A percentile compares a stretch with the other conserved stretches of the same genome.
These are phyloP conservation scores for Erysimum cheiranthoides DNA, from an alignment of 345 rosid genomes.

Conservation along the genomic window DNA sequence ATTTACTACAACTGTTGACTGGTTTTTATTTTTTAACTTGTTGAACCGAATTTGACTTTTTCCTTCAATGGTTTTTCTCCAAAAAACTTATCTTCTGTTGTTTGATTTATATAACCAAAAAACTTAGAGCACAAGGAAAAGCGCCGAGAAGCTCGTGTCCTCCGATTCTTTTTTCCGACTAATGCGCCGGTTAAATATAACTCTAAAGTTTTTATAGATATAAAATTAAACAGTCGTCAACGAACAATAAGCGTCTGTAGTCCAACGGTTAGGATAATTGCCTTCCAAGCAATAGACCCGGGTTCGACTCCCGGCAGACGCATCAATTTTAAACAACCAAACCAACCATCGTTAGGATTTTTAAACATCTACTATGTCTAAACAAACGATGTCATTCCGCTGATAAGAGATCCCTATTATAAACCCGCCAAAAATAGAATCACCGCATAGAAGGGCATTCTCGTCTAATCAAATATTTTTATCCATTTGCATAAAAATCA, in stretches of 20 bases:
- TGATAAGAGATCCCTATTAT: not conserved
- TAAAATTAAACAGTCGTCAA: rapidly evolving
- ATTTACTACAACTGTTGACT: not conserved
- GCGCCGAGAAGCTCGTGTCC: too few relatives aligned
- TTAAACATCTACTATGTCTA: not conserved
- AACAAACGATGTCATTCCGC: not conserved
- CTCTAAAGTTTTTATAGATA: not conserved
- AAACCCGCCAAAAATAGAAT: conserved; percentile 29
- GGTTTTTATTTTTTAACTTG: not conserved
- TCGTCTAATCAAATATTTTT: conserved; percentile 22
- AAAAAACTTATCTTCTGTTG: not conserved
- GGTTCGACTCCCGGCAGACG: conserved; percentile 93
- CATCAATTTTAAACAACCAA: conserved; percentile 26
- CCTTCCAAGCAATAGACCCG: conserved; percentile 91
- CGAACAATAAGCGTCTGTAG: conserved; percentile 56
- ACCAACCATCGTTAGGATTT: not conserved
- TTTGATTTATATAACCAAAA: not conserved
- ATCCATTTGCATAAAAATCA: conserved; percentile 1
- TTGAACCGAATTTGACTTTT: not conserved
- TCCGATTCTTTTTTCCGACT: not conserved
- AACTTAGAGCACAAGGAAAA: not conserved
- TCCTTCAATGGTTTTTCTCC: not conserved
- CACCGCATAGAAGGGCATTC: conserved; percentile 2
- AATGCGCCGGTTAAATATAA: not conserved
- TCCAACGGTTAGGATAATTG: conserved; percentile 96